Evolutionary conservation across 345 rosid genomes (phyloP).

Genomic region (Gossypium herbaceum): DNA sequence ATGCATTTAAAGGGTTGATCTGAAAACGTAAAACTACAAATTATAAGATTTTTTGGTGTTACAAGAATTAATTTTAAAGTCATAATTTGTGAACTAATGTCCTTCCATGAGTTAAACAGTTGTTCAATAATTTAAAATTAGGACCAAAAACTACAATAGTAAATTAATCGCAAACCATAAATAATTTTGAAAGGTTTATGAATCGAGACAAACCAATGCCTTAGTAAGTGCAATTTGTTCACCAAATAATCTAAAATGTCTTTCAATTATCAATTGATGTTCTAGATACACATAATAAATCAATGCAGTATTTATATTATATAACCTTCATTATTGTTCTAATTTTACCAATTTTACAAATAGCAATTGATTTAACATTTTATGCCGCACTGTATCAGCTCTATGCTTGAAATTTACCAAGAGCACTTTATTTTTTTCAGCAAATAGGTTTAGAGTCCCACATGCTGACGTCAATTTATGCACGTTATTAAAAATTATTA

Average conservation of each 20-base stretch:
- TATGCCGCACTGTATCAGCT: neutral
- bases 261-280: neutral
- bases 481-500: neutral
- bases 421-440: neutral
- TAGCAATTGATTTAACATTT: neutral
- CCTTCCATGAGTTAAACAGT: neutral
- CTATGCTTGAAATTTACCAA: neutral
- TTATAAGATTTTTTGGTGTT: too few species aligned
- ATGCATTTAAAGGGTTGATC: neutral
- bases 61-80: neutral
- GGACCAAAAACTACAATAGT: neutral
- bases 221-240: neutral
- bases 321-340: neutral
- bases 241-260: neutral
- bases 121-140: neutral
- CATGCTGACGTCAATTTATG: neutral
- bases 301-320: neutral
- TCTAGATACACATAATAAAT: neutral
- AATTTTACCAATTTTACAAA: neutral
- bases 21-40: neutral
- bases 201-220: neutral
- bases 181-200: neutral
- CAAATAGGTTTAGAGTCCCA: neutral
- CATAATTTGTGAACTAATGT: neutral
- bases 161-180: neutral